phyloP scores from a whole-genome alignment of 2,329 filamentous ascomycete species.

The Alternaria hordeiaustralica region DNA sequence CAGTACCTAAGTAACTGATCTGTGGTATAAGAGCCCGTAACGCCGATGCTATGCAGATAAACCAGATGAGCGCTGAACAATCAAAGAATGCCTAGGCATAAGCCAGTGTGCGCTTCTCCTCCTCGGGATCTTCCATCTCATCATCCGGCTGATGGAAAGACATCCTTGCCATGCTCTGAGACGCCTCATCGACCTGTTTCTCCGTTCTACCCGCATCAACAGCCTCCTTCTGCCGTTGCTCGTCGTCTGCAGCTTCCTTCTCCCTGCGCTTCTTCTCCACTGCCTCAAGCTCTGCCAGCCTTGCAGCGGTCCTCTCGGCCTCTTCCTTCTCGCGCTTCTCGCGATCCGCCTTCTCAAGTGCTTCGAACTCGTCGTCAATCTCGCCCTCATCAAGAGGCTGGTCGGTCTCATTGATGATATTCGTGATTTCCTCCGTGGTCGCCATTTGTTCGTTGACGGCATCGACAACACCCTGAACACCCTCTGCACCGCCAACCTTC shows the following conservation, averaged over 20 bases:
- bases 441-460: slow-evolving; percentile 79
- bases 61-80: not conserved
- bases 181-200: slow-evolving; percentile 25
- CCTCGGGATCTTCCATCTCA: slow-evolving; percentile 28
- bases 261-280: slow-evolving; percentile 39
- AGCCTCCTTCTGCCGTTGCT: slow-evolving; percentile 46
- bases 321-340: slow-evolving; percentile 75
- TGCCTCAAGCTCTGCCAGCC: slow-evolving; percentile 44
- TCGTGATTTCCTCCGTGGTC: slow-evolving; percentile 75
- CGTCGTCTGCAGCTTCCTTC: slow-evolving; percentile 58
- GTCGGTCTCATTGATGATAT: slow-evolving; percentile 70
- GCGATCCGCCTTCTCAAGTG: slow-evolving; percentile 73
- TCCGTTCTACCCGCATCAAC: slow-evolving; percentile 5
- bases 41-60: slow-evolving; percentile 30
- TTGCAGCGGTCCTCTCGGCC: slow-evolving; percentile 56
- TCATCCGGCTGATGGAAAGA: slow-evolving; percentile 25
- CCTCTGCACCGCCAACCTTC: slow-evolving; percentile 76
- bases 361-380: slow-evolving; percentile 86
- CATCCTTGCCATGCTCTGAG: slow-evolving; percentile 22
- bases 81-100: slow-evolving; percentile 16
- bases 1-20: not conserved
- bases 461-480: slow-evolving; percentile 78
- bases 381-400: slow-evolving; percentile 74
- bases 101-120: slow-evolving; percentile 16
- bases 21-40: slow-evolving; percentile 6